Evolutionary conservation across 768 basidiomycete species (phyloP).

Genomic region (Tricholoma furcatifolium): DNA sequence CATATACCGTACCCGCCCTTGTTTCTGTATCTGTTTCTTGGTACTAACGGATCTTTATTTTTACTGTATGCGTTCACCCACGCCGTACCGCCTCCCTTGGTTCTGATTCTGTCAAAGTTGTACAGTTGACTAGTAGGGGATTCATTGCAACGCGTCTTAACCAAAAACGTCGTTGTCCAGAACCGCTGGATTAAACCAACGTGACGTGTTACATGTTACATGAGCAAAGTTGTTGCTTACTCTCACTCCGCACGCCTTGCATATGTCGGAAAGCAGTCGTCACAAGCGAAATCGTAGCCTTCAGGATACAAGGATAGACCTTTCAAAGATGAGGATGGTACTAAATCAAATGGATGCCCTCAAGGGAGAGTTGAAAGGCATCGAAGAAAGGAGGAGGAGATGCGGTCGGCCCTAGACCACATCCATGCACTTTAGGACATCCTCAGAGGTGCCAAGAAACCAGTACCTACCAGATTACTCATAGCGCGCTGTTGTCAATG

Average conservation of each 20-base stretch:
- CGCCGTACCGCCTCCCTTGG: too few relatives aligned
- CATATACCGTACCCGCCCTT: too few relatives aligned
- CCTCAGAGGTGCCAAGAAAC: constrained; percentile 27
- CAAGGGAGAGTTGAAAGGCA: constrained; percentile 26
- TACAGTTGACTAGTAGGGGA: too few relatives aligned
- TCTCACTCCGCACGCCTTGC: not conserved
- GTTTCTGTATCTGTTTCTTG: too few relatives aligned
- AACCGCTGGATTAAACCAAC: too few relatives aligned
- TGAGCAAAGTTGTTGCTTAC: too few relatives aligned
- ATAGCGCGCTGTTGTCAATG: constrained; percentile 15
- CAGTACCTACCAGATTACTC: constrained; percentile 17
- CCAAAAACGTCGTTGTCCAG: too few relatives aligned
- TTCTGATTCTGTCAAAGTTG: too few relatives aligned
- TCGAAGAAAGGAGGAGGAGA: constrained; percentile 26
- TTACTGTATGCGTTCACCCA: too few relatives aligned
- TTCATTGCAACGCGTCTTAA: too few relatives aligned
- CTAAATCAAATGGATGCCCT: constrained; percentile 23
- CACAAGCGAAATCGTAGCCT: constrained; percentile 26
- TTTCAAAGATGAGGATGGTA: constrained; percentile 25
- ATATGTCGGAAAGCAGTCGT: constrained; percentile 18
- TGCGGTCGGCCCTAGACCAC: constrained; percentile 20
- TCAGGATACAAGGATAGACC: constrained; percentile 25
- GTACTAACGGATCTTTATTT: too few relatives aligned
- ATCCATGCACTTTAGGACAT: constrained; percentile 24
- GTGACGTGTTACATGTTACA: too few relatives aligned